A percentile compares a stretch with the other conserved stretches of the same genome.
Conservation (phyloP, 352 stramenopile genomes). For the Pythium rhizo-oryzae region DNA sequence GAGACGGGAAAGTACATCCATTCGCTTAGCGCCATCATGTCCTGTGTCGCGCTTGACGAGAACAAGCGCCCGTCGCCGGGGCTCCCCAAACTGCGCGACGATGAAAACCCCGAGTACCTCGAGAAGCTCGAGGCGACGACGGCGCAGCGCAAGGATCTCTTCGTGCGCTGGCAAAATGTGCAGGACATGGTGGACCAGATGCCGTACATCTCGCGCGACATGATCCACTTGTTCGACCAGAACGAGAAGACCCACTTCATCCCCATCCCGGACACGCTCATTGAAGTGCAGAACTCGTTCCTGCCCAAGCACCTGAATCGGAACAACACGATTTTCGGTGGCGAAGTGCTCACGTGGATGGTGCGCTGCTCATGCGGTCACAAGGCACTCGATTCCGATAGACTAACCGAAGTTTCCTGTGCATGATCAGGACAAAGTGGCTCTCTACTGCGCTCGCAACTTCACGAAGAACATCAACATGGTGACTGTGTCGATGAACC, state of each 20-base stretch:
- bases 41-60: slow-evolving; percentile 66
- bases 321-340: slow-evolving; percentile 78
- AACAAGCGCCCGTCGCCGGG: slow-evolving; percentile 59
- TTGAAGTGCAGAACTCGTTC: slow-evolving; percentile 78
- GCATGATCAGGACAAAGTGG: slow-evolving; percentile 51
- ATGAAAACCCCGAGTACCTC: slow-evolving; percentile 45
- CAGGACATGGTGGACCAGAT: slow-evolving; percentile 70
- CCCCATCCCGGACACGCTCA: slow-evolving; percentile 60
- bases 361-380: slow-evolving; percentile 15
- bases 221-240: slow-evolving; percentile 54
- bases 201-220: slow-evolving; percentile 58
- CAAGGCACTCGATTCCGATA: background rate
- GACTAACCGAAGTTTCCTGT: background rate
- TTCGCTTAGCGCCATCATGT: slow-evolving; percentile 74
- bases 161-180: slow-evolving; percentile 56
- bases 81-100: slow-evolving; percentile 49
- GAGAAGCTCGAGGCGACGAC: slow-evolving; percentile 56
- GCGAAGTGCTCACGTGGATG: slow-evolving; percentile 72
- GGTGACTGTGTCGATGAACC: slow-evolving; percentile 68
- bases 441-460: slow-evolving; percentile 62
- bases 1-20: slow-evolving; percentile 67
- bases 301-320: slow-evolving; percentile 73
- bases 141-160: slow-evolving; percentile 66
- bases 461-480: slow-evolving; percentile 76
- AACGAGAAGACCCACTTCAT: slow-evolving; percentile 49